phyloP scores from a whole-genome alignment of 2,329 filamentous ascomycete genomes.

The Colletotrichum cereale region DNA sequence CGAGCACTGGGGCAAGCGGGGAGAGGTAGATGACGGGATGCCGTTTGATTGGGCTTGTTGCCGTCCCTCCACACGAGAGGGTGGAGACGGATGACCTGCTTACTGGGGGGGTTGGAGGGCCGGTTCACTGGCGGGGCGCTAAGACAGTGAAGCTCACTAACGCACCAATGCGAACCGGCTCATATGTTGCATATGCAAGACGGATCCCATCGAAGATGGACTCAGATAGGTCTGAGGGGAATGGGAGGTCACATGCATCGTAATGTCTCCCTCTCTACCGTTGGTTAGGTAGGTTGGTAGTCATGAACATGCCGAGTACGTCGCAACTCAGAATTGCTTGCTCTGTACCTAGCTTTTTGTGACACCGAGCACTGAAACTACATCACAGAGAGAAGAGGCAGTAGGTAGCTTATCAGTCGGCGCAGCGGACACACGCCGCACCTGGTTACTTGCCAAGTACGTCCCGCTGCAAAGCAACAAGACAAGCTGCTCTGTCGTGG shows the following conservation, averaged over 20 bases:
- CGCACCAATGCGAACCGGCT: constrained; percentile 8
- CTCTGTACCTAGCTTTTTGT: background rate
- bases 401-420: background rate
- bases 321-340: background rate
- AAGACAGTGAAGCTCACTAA: constrained; percentile 25
- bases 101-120: constrained; percentile 22
- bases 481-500: background rate
- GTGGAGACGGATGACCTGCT: constrained; percentile 36
- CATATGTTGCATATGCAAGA: background rate
- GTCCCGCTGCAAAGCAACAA: constrained; percentile 2
- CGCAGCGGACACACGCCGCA: background rate
- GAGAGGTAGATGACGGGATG: constrained; percentile 32
- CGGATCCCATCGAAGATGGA: background rate
- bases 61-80: constrained; percentile 13
- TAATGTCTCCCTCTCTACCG: background rate
- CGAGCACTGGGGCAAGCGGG: constrained; percentile 18
- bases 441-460: background rate
- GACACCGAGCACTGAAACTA: background rate
- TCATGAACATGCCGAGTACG: background rate
- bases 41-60: constrained; percentile 26
- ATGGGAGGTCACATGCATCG: constrained; percentile 1
- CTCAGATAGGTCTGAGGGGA: background rate
- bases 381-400: no score
- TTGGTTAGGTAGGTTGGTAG: background rate
- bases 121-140: constrained; percentile 12